These are phyloP conservation scores for Lyophyllum decastes DNA, from an alignment of 768 basidiomycete genomes.

Conservation along the genomic window DNA sequence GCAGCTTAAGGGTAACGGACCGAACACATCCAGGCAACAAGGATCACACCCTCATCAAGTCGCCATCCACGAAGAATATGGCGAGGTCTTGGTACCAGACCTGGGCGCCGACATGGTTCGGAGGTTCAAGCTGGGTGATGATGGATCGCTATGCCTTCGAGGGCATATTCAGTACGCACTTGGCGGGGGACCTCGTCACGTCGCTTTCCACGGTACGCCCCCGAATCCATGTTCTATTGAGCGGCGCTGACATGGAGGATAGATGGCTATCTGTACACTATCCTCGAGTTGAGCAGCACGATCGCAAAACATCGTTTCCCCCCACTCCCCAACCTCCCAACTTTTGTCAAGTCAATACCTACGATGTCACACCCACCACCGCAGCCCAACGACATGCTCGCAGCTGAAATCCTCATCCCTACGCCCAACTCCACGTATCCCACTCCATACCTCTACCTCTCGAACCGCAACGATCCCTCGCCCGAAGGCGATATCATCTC, in stretches of 20 bases:
- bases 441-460: conserved; percentile 64
- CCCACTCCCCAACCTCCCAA: conserved; percentile 39
- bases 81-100: conserved; percentile 73
- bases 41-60: conserved; percentile 80
- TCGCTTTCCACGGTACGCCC: conserved; percentile 58
- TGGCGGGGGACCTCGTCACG: conserved; percentile 75
- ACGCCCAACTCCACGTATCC: conserved; percentile 51
- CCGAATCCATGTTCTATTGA: not conserved
- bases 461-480: conserved; percentile 75
- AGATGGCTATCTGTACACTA: conserved; percentile 67
- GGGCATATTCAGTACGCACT: conserved; percentile 48
- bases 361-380: conserved; percentile 51
- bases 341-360: conserved; percentile 42
- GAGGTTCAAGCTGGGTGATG: conserved; percentile 44
- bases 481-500: conserved; percentile 73
- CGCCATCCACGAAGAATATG: conserved; percentile 43
- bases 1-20: conserved; percentile 57
- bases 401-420: conserved; percentile 71
- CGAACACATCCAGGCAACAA: conserved; percentile 67
- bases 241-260: not conserved
- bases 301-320: conserved; percentile 58
- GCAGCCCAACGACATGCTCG: conserved; percentile 52
- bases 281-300: conserved; percentile 65
- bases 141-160: conserved; percentile 50
- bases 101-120: conserved; percentile 74